Conservation (phyloP, 176 grass and related monocot genomes). For the Raddia distichophylla region DNA sequence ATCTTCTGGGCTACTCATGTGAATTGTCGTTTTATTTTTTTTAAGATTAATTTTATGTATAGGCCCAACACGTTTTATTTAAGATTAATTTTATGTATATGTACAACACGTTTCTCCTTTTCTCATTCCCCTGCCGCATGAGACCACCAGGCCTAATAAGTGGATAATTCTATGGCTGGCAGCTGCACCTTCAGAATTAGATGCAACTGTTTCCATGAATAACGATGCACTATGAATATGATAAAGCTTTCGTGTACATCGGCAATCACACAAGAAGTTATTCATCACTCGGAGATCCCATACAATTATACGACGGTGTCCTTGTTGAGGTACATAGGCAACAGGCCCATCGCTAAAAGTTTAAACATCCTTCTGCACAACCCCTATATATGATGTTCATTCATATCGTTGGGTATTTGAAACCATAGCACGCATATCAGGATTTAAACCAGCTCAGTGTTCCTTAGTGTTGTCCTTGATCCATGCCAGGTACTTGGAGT, state of each 20-base stretch:
- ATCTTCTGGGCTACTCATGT: no score
- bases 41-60: no score
- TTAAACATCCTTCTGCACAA: not conserved
- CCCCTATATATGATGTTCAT: not conserved
- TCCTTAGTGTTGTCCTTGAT: constrained; percentile 78
- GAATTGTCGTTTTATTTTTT: no score
- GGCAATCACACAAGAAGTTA: not conserved
- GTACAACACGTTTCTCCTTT: no score
- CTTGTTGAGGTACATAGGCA: not conserved
- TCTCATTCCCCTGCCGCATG: not conserved
- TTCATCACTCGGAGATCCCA: not conserved
- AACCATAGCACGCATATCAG: not conserved
- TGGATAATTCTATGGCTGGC: not conserved
- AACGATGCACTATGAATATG: not conserved
- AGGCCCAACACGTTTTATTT: no score
- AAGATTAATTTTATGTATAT: no score
- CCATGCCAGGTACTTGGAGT: constrained; percentile 88
- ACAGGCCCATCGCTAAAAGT: not conserved
- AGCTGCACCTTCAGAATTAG: not conserved
- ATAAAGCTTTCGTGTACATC: not conserved
- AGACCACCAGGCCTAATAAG: no score
- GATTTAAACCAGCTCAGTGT: constrained; percentile 35
- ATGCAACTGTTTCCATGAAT: not conserved
- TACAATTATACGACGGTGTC: not conserved
- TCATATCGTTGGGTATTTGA: not conserved